Base-by-base conservation (phyloP, 352 stramenopile genomes). In the Phytopythium oedochilum region DNA sequence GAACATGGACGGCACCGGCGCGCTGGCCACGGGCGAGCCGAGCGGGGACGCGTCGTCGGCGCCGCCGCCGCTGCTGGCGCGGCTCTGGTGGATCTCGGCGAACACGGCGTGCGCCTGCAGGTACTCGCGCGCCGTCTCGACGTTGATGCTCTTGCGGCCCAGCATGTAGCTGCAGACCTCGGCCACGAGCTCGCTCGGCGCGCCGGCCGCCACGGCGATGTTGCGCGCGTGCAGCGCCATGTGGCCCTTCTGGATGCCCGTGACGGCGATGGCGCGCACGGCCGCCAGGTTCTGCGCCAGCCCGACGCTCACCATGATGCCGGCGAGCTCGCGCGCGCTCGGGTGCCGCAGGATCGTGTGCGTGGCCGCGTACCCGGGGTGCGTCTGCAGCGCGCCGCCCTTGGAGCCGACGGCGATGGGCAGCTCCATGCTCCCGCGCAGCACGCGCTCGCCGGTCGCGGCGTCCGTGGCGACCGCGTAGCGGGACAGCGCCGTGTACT, bases 161-260 rank as follows among this genome's bases (percentile, higher is more conserved):
- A 92, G 65, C 84, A 94, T 94, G 70, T 94, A 94, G 58, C 78
- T 87, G 58, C 84, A 94, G 14, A 92, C 70, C 53, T 94, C 84
- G 26, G 82, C 72, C 35, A 92, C 84, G n/a, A 94, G 62, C 54
- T 92, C 81, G 36, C 82, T 86, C 6, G 82, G 80, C 2, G 84
- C 78, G 11, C 84, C 84, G 39, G 74, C 82, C n/a, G 82, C 84
- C 14, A 94, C 82, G 6, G 84, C 84, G 36, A 94, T 92, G 63
- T 94, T 94, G 58, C 84, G 78, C 22, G 84, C 84, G 32, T 94
- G 84, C 45, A 94, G 73, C 23, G 84, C 83, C 84, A 94, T 94
- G 71, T 94, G 84, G 44, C 84, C 84, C 50, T 88, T 85, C 48
- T 96, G 84, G 60, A 96, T 96, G 29, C 86, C 86, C 29, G 81